Evolutionary conservation across 257 asterid species (phyloP), one percentile per base, ranked within the genome.

Genomic region (Solanum tarapatanum): DNA sequence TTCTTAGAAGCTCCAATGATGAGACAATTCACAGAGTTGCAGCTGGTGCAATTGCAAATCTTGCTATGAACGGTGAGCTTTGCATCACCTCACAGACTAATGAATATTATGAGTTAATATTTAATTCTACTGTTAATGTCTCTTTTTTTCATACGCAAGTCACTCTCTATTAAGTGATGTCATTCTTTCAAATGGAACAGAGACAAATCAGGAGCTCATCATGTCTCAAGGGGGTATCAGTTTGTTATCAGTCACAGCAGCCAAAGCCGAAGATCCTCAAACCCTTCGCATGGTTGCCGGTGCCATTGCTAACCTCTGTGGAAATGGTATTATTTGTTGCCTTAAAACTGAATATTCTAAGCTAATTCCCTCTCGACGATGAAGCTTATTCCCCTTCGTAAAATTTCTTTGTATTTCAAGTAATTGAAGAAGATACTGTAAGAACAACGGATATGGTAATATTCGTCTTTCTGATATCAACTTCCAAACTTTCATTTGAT

Each of bases 251-350:
- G 79, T 90, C 83, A 93, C 95, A 88, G 95, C 98, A 86, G 88
- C 91, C 82, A 92, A 91, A 84, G 96, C 97, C 11, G 92, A 92
- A 88, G 98, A 94, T 90, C 96, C 98, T 86, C 98, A 96, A 91
- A 96, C 98, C 36, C 97, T 96, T 70, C 98, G 98, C 83, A 94
- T 96, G 98, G 93, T 94, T 86, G 98, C 98, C 87, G 98, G 98
- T 86, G 98, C 98, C 55, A 89, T 94, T 39, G 98, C 98, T 82
- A 96, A 96, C 88, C 97, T 94, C 66, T 94, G 98, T 87, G 98
- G 98, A 85, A 96, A 94, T 69, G 98, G 98, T 96, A 91, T 84
- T 88, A 30, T 45, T 70, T 80, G 51, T 82, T 33, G 43, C 82
- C 84, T 85, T 43, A 14, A 79, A n/a, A 51, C 28, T 82, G 69